These are phyloP conservation scores for Coprinopsis cinerea DNA, from an alignment of 768 basidiomycete genomes.

Conservation along the genomic window DNA sequence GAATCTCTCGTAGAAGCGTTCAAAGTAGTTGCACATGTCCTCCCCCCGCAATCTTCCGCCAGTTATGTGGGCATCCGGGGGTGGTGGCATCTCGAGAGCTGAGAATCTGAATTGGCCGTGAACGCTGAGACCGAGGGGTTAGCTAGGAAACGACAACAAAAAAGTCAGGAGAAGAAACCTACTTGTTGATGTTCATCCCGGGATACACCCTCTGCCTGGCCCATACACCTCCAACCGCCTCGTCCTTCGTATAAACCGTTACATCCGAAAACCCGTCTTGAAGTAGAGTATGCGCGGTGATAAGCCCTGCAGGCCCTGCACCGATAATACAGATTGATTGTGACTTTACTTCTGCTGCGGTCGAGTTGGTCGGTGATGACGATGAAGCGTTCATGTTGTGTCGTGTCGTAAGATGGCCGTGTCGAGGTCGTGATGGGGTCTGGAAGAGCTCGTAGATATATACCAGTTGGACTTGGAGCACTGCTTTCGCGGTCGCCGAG, in stretches of 20 bases:
- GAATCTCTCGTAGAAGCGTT: slow-evolving; percentile 35
- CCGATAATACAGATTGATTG: slow-evolving; percentile 33
- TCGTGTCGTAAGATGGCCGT: no score
- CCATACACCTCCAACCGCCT: slow-evolving; percentile 47
- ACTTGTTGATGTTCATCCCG: slow-evolving; percentile 48
- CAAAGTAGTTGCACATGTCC: slow-evolving; percentile 44
- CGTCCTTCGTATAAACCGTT: slow-evolving; percentile 42
- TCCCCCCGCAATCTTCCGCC: slow-evolving; percentile 39
- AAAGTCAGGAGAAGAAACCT: slow-evolving; percentile 10
- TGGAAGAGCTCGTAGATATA: no score
- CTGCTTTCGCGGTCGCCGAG: no score
- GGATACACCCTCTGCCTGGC: slow-evolving; percentile 40
- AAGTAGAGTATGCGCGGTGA: slow-evolving; percentile 45
- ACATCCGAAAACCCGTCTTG: slow-evolving; percentile 47
- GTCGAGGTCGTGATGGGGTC: no score
- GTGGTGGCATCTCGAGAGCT: slow-evolving; percentile 35
- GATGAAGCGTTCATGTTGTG: no score
- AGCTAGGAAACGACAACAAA: not conserved
- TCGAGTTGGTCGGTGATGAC: no score
- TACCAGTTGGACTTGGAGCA: no score
- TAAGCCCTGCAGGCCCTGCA: slow-evolving; percentile 46
- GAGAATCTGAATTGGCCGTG: slow-evolving; percentile 53
- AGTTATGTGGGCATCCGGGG: slow-evolving; percentile 12
- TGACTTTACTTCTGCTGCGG: no score
- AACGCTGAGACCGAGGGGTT: slow-evolving; percentile 28